phyloP scores from a whole-genome alignment of 768 basidiomycete species.

The Agaricus sinodeliciosus region DNA sequence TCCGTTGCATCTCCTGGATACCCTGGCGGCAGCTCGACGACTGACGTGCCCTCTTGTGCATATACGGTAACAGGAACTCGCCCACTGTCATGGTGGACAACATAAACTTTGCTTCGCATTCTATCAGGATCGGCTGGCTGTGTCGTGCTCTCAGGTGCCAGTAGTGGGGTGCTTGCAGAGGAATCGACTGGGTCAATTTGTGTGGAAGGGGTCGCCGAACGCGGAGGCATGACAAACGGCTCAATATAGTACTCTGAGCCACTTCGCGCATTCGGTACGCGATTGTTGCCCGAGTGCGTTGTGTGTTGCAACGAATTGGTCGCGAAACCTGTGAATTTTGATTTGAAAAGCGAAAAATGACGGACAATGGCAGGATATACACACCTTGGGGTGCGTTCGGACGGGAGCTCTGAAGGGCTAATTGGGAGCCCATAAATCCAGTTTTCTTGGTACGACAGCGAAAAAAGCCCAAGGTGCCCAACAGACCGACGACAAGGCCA shows the following conservation, averaged over 20 bases:
- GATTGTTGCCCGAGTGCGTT: neutral
- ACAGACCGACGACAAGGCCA: constrained; percentile 28
- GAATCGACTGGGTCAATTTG: constrained; percentile 11
- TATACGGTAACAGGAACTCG: constrained; percentile 52
- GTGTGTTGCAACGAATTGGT: constrained; percentile 15
- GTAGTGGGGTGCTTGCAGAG: constrained; percentile 7
- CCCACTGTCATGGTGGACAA: constrained; percentile 58
- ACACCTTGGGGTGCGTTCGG: constrained; percentile 17
- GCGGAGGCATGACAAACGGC: constrained; percentile 31
- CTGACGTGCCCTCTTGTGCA: constrained; percentile 45
- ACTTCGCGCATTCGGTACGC: neutral
- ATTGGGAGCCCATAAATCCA: constrained; percentile 16
- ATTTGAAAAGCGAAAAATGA: constrained; percentile 20
- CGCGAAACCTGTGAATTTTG: constrained; percentile 16
- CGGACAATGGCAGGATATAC: constrained; percentile 13
- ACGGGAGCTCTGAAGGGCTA: constrained; percentile 20
- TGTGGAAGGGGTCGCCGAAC: constrained; percentile 1
- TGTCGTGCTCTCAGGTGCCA: constrained; percentile 7
- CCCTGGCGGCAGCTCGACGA: constrained; percentile 54
- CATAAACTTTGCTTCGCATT: constrained; percentile 35
- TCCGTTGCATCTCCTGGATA: constrained; percentile 25
- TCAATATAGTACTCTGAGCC: constrained; percentile 33
- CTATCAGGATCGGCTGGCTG: constrained; percentile 6
- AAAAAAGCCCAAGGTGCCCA: constrained; percentile 26
- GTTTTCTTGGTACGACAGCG: constrained; percentile 20